Conservation (phyloP, 306 rosid species). For the Trifolium pratense region DNA sequence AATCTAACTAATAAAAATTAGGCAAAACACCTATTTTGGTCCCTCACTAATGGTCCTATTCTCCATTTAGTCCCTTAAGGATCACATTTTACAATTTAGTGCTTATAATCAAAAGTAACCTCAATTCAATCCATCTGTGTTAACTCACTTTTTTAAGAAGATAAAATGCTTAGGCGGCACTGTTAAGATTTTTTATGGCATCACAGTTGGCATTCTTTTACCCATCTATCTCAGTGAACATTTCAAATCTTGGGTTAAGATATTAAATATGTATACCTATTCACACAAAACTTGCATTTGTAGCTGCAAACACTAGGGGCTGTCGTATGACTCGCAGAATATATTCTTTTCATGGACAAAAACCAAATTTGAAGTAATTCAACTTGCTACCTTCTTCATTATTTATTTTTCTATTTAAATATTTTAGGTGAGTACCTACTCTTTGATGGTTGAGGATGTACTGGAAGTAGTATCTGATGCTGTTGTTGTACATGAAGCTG, state of each 20-base stretch:
- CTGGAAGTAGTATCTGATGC: slow-evolving; percentile 84
- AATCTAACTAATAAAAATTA: not conserved
- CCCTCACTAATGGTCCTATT: not conserved
- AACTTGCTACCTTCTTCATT: not conserved
- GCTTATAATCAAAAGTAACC: slow-evolving; percentile 10
- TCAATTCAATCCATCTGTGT: not conserved
- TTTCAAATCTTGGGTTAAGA: not conserved
- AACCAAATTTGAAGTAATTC: not conserved
- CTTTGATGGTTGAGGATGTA: slow-evolving; percentile 85
- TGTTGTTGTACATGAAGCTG: slow-evolving; percentile 86
- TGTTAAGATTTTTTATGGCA: slow-evolving; percentile 6
- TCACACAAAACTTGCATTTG: not conserved
- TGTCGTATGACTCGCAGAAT: not conserved
- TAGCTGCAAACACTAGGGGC: slow-evolving; percentile 17
- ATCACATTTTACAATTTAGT: not conserved
- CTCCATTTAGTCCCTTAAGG: not conserved
- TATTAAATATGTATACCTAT: not conserved
- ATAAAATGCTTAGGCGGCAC: not conserved
- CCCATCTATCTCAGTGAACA: not conserved
- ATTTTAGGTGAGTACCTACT: slow-evolving; percentile 88
- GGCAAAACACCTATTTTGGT: not conserved
- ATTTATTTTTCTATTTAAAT: not conserved
- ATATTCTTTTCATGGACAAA: not conserved
- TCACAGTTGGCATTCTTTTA: not conserved
- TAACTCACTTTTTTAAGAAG: not conserved